Evolutionary conservation across 495 filamentous ascomycete species (phyloP), one percentile per base, ranked within the genome.

Genomic region (Haplographium delicatum): DNA sequence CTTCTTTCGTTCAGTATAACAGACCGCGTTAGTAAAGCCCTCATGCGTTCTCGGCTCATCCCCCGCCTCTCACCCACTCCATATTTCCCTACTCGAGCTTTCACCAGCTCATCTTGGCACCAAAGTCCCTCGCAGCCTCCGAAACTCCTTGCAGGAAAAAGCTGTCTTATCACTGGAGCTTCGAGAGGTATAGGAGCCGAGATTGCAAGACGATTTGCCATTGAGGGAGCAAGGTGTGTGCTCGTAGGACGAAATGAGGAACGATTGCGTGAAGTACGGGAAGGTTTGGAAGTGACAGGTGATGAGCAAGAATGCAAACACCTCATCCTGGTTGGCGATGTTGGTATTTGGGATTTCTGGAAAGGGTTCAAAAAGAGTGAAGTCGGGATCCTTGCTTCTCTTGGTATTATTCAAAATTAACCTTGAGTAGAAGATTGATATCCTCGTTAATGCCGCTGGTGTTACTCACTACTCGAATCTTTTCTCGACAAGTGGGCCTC

Each of bases 401-500:
- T n/a, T n/a, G n/a, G n/a, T n/a, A n/a, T n/a, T n/a, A n/a, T n/a
- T n/a, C n/a, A n/a, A 10, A 2, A 5, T 34, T 20, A 13, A 15
- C n/a, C 43, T 22, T 11, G 11, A 25, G 31, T 42, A 11, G 42
- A 22, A 16, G 11, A 45, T 58, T 37, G 79, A 89, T 59, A 71
- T 89, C 40, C 78, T 91, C 4, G 69, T 91, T 51, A 91, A 91
- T 62, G 82, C 82, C 13, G 89, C 89, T 0, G 89, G 89, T 13
- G 67, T 88, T 11, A 72, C 82, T 1, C 79, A 84, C 23, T 69
- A 67, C 5, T 72, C 69, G 1, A 71, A 87, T 2, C 72, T 91
- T 2, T 60, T 80, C 19, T 66, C 64, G 5, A 73, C 73, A 0
- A 37, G 60, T 5, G 40, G 64, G 0, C 50, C 51, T 0, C 62